Evolutionary conservation across 768 basidiomycete genomes (phyloP), one percentile per base, ranked within the genome.

Genomic region (Tephrocybe sp.): DNA sequence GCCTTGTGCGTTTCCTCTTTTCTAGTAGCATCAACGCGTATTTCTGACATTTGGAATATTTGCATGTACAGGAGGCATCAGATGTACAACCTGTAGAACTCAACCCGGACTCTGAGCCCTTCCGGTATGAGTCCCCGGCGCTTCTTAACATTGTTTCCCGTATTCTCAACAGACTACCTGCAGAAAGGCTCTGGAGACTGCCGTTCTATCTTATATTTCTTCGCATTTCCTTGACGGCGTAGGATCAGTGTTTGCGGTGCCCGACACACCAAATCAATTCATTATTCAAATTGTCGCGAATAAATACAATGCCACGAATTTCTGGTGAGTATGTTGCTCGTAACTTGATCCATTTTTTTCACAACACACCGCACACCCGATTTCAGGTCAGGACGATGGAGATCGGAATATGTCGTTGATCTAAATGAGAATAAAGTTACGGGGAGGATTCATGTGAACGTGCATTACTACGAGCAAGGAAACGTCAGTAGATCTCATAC

Each of bases 341-440:
- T n/a, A n/a, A n/a, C n/a, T n/a, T n/a, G n/a, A n/a, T n/a, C n/a
- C n/a, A n/a, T n/a, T n/a, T n/a, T n/a, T n/a, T n/a, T n/a, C n/a
- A n/a, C n/a, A n/a, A n/a, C n/a, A n/a, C n/a, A n/a, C n/a, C n/a
- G n/a, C n/a, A n/a, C n/a, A n/a, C n/a, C n/a, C n/a, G n/a, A n/a
- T n/a, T n/a, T n/a, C n/a, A 95, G 94, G 94, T 88, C 94, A 23
- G 95, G 95, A 27, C 76, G 94, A 63, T 98, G 95, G 95, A 81
- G 94, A 31, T 94, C 93, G 5, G 78, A 86, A 56, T 98, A 97
- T 64, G 64, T 71, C 8, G 73, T 97, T 42, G 83, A 95, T 63
- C 65, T 89, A 31, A 77, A 74, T 15, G 72, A 78, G 33, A 78
- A 79, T 45, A 76, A 68, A 50, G 73, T 97, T 4, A 66, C 69